Percentiles rank a stretch among this genome's conserved stretches.
Evolutionary conservation across 2,329 filamentous ascomycete genomes (phyloP).

Genomic region (Cercospora sojina): DNA sequence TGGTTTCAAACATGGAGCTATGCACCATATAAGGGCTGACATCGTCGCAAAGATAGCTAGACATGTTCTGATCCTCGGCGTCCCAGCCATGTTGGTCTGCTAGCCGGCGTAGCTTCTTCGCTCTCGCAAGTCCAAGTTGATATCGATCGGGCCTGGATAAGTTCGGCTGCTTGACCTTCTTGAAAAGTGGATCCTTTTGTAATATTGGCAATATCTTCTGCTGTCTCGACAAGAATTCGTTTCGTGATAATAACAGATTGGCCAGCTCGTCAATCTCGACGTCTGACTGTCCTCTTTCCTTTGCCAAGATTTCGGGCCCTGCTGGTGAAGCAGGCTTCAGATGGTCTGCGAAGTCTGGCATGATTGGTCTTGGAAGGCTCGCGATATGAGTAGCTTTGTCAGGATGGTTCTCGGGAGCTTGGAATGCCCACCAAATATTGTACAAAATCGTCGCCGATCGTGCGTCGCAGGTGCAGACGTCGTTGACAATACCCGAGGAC

Average conservation of each 20-base stretch:
- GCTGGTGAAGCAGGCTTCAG: constrained; percentile 48
- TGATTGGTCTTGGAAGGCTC: constrained; percentile 21
- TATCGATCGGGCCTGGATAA: constrained; percentile 54
- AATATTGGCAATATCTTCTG: constrained; percentile 48
- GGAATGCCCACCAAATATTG: background rate
- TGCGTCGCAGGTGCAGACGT: constrained; percentile 2
- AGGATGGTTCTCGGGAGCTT: background rate
- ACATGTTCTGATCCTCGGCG: constrained; percentile 52
- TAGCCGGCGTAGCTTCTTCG: constrained; percentile 51
- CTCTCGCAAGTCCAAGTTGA: constrained; percentile 53
- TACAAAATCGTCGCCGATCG: background rate
- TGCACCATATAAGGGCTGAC: constrained; percentile 55
- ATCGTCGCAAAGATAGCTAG: constrained; percentile 54
- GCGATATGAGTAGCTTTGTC: too few species aligned
- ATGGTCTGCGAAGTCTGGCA: constrained; percentile 52
- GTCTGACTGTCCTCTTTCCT: constrained; percentile 48
- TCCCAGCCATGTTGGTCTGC: constrained; percentile 50
- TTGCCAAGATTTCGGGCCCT: constrained; percentile 48
- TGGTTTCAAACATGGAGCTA: constrained; percentile 53
- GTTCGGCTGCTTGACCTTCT: constrained; percentile 53
- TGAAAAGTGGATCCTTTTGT: constrained; percentile 50
- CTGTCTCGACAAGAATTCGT: constrained; percentile 52
- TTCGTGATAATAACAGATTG: constrained; percentile 47
- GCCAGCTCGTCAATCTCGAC: constrained; percentile 49
- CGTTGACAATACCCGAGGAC: constrained; percentile 9